These are phyloP conservation scores for Neltuma alba DNA, from an alignment of 306 rosid species.

Conservation along the genomic window DNA sequence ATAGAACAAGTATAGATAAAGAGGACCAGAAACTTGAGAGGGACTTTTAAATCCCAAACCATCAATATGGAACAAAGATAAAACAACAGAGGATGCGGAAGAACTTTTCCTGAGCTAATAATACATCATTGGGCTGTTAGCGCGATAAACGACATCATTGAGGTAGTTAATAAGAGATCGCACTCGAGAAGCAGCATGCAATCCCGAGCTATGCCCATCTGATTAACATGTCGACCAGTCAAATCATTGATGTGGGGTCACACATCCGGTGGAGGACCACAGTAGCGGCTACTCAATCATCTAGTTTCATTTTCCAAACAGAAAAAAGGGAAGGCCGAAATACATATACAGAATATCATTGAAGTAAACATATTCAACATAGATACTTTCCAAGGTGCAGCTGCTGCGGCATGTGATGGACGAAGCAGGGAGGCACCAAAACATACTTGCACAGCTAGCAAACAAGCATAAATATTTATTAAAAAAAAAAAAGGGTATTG, in stretches of 20 bases:
- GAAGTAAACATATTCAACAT: background rate
- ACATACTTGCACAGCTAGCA: background rate
- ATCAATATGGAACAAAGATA: background rate
- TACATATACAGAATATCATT: background rate
- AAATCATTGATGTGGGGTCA: background rate
- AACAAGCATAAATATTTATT: background rate
- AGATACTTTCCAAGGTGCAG: background rate
- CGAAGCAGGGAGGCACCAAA: background rate
- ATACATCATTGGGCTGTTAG: background rate
- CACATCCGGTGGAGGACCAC: background rate
- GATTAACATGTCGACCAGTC: background rate
- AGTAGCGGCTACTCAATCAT: background rate
- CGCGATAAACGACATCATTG: background rate
- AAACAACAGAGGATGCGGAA: background rate
- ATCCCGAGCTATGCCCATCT: background rate
- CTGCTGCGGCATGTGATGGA: background rate
- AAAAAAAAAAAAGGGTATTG: no score
- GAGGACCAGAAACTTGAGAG: background rate
- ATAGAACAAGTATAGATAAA: background rate
- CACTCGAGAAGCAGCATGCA: background rate
- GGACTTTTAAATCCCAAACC: background rate
- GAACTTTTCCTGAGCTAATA: background rate
- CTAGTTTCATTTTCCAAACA: background rate
- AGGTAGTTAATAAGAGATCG: background rate
- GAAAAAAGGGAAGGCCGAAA: background rate